Base-by-base conservation (phyloP, 78 protist species). In the Monocercomonoides exilis region DNA sequence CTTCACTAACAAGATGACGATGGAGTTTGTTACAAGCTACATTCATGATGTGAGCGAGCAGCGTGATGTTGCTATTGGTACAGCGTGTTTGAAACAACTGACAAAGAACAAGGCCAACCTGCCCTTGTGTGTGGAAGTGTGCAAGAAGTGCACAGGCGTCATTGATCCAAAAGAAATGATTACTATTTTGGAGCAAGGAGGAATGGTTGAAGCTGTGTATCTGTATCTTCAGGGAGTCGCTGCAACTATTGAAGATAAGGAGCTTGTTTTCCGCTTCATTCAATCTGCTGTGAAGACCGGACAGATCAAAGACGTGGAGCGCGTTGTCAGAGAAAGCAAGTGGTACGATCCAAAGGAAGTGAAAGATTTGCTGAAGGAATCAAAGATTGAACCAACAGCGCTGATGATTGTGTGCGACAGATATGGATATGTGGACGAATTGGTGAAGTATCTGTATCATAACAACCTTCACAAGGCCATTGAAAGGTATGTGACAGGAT, bases 351-450 rank as follows among this genome's bases (percentile, higher is more conserved):
- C 99, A 42, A 96, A 89, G 89, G 84, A 90, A 80, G 95, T 95
- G 70, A 89, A 94, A 86, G 97, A 95, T 89, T 97, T 96, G 88
- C 91, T 98, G 64, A 96, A 96, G 94, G 98, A 96, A 85, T 92
- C 95, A 45, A 88, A 92, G 84, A 70, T 92, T 44, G 98, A 97
- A 84, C 98, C 92, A 89, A 91, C 94, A 36, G 98, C 99, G 45
- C 92, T 98, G 85, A 96, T 97, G 93, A 96, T 96, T 86, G 98
- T 98, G 41, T 98, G 99, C 91, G 99, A 98, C 90, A 94, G 96
- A 44, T 94, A 92, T 89, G 95, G 87, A 88, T 95, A 93, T 86
- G 97, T 98, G 70, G 95, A 96, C 34, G 99, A 98, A 90, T 92
- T 98, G 42, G 96, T 95, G 38, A 86, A 80, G 81, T 96, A 92